A percentile compares a stretch with the other conserved stretches of the same genome.
These are phyloP conservation scores for Microglena sp. DNA, from an alignment of 139 green algal species.

Conservation along the genomic window DNA sequence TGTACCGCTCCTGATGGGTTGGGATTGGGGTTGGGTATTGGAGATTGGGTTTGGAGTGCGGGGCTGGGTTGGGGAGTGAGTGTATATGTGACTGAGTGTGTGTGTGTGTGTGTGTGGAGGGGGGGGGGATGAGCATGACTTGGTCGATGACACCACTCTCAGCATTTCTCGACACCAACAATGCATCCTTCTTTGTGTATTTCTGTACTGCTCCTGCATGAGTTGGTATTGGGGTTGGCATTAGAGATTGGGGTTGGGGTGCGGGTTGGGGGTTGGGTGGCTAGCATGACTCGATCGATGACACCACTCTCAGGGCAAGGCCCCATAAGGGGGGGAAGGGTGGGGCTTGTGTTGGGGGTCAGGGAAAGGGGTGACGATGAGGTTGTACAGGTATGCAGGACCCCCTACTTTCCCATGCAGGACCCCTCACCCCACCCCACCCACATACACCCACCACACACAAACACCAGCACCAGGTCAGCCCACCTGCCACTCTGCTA, in stretches of 20 bases:
- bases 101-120: no score
- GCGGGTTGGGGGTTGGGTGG: conserved; percentile 52
- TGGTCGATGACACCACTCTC: conserved; percentile 64
- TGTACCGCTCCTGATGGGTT: conserved; percentile 47
- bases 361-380: no score
- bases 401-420: no score
- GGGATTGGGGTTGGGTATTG: no score
- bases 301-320: conserved; percentile 70
- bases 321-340: no score
- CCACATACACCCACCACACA: no score
- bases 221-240: no score
- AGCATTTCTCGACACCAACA: conserved; percentile 43
- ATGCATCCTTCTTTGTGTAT: conserved; percentile 62
- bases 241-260: conserved; percentile 54
- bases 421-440: no score
- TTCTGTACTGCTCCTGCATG: conserved; percentile 50
- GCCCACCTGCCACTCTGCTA: no score
- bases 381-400: no score
- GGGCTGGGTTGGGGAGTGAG: conserved; percentile 12
- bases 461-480: no score
- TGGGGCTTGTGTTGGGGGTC: no score
- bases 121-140: conserved; percentile 85
- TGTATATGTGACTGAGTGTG: conserved; percentile 31
- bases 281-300: conserved; percentile 73
- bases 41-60: conserved; percentile 47